phyloP scores from a whole-genome alignment of 1,284 basidiomycete species.

The Cerrena zonata region DNA sequence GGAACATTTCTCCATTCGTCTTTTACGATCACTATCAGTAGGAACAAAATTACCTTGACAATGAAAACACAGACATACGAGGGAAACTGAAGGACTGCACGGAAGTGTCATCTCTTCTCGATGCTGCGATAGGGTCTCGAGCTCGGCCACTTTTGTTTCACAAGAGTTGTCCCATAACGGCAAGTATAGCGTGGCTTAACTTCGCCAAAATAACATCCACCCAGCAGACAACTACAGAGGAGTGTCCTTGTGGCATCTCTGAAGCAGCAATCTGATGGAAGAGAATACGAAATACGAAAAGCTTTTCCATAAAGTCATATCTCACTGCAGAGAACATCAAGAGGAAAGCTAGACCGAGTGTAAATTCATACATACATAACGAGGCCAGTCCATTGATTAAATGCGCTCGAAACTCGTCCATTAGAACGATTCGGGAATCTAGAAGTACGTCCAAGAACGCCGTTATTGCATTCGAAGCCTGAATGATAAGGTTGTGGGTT shows the following conservation, averaged over 20 bases:
- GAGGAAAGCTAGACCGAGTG: not conserved
- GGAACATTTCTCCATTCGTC: constrained; percentile 48
- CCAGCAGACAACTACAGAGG: constrained; percentile 47
- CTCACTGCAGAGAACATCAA: constrained; percentile 16
- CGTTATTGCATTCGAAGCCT: constrained; percentile 32
- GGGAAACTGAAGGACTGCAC: constrained; percentile 62
- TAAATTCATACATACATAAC: constrained; percentile 3
- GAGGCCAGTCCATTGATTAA: not conserved
- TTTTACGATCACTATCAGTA: constrained; percentile 19
- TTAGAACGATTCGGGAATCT: not conserved
- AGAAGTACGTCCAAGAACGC: constrained; percentile 29
- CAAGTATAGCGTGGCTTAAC: constrained; percentile 38
- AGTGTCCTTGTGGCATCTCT: constrained; percentile 15
- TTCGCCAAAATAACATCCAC: constrained; percentile 56
- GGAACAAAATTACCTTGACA: not conserved
- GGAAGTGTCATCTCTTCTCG: constrained; percentile 45
- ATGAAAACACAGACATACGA: constrained; percentile 32
- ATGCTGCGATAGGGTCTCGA: constrained; percentile 33
- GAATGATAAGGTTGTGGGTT: constrained; percentile 26
- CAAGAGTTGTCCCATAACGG: constrained; percentile 30
- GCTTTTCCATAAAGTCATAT: constrained; percentile 25
- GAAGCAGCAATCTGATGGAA: constrained; percentile 40
- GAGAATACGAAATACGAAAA: constrained; percentile 47
- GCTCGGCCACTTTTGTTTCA: constrained; percentile 12
- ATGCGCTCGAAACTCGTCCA: constrained; percentile 2